Conservation (phyloP, 2,329 filamentous ascomycete species). For the Hymenoscyphus salicellus region DNA sequence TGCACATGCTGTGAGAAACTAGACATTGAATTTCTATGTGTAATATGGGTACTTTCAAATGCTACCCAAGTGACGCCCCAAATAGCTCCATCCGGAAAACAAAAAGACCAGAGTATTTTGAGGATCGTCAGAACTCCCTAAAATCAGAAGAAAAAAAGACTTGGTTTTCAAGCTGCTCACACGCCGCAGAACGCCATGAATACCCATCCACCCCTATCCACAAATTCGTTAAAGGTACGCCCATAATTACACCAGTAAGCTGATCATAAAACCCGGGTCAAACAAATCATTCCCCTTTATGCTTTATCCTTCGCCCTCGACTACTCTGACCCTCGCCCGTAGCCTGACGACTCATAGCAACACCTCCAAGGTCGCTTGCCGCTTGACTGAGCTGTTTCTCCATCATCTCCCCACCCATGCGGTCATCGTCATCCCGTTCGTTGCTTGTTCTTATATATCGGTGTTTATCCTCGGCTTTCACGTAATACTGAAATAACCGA, state of each 20-base stretch:
- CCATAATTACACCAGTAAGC: conserved; percentile 4
- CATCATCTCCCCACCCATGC: conserved; percentile 14
- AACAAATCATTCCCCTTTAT: conserved; percentile 26
- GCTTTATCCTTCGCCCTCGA: conserved; percentile 28
- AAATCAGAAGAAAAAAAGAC: not conserved
- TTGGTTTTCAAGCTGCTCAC: not conserved
- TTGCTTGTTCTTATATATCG: conserved; percentile 9
- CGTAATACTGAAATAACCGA: conserved; percentile 20
- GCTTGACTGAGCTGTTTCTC: conserved; percentile 21
- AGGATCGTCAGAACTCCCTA: too few relatives aligned
- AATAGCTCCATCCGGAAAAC: too few relatives aligned
- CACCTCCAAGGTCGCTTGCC: conserved; percentile 15
- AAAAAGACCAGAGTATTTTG: not conserved
- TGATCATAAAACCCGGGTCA: not conserved
- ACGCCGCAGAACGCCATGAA: not conserved
- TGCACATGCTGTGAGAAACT: too few relatives aligned
- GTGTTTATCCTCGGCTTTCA: conserved; percentile 19
- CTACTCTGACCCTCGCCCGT: conserved; percentile 19
- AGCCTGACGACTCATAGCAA: conserved; percentile 13
- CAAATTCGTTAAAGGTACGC: not conserved
- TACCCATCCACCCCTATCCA: not conserved
- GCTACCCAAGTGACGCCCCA: too few relatives aligned
- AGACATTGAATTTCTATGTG: too few relatives aligned
- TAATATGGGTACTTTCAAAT: too few relatives aligned
- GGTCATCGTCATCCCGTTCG: conserved; percentile 16